Evolutionary conservation across 805 yeast genomes (phyloP), one percentile per base, ranked within the genome.

Genomic region (Sugiyamaella chiloensis): DNA sequence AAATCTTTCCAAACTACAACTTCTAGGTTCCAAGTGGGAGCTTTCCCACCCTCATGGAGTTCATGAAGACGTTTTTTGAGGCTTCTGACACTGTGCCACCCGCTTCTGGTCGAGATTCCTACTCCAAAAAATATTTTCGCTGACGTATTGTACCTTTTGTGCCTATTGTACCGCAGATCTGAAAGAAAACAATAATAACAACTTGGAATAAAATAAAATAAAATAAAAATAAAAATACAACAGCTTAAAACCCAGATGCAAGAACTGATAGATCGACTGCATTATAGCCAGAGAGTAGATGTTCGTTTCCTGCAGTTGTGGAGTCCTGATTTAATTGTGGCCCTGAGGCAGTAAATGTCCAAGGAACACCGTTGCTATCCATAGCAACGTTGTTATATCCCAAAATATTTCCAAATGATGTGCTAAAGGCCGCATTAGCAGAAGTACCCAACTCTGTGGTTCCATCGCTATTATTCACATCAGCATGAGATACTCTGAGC

Each of bases 191-290:
- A n/a, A n/a, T n/a, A n/a, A n/a, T n/a, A n/a, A n/a, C n/a, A n/a
- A n/a, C n/a, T n/a, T n/a, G n/a, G n/a, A n/a, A n/a, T n/a, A n/a
- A n/a, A n/a, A n/a, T n/a, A n/a, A n/a, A n/a, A n/a, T n/a, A n/a
- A n/a, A n/a, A n/a, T n/a, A n/a, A n/a, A n/a, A n/a, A n/a, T n/a
- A n/a, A n/a, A n/a, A n/a, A n/a, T n/a, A n/a, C n/a, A n/a, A n/a
- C n/a, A n/a, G n/a, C n/a, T n/a, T n/a, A 34, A 16, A 34, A 34
- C 4, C 37, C 37, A 34, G 37, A 34, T 4, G 37, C 37, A 14
- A 34, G 37, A 12, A 34, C 19, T 14, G 37, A 34, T 8, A 21
- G 19, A 16, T 34, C 37, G 21, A 34, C 4, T 14, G 11, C 20
- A 4, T 34, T 19, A 7, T 16, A 34, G 4, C 37, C 37, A 14